Base-by-base conservation (phyloP, 139 green algal species). In the Chlorella sp. region DNA sequence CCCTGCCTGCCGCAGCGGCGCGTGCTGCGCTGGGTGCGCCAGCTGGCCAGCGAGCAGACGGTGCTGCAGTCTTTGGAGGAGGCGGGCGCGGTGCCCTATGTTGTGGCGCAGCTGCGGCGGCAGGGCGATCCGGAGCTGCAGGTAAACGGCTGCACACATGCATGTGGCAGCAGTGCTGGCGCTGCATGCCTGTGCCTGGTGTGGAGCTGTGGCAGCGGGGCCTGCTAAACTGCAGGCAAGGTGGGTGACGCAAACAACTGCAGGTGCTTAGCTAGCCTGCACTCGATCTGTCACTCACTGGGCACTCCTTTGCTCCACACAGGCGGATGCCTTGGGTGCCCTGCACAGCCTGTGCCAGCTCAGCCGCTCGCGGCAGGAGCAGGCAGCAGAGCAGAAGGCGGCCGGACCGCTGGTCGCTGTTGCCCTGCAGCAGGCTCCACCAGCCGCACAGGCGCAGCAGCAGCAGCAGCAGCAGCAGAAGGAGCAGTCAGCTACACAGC, bases 291-390 rank as follows among this genome's bases (percentile, higher is more conserved):
- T n/a, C n/a, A n/a, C n/a, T n/a, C n/a, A n/a, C n/a, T n/a, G n/a
- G n/a, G n/a, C n/a, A n/a, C n/a, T n/a, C n/a, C n/a, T n/a, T n/a
- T n/a, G n/a, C n/a, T n/a, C n/a, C n/a, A n/a, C n/a, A n/a, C n/a
- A n/a, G 84, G 78, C 90, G 44, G 89, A 96, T 79, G 94, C 89
- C 28, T 89, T 97, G 73, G 80, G 89, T 23, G 91, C 94, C 57
- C 86, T 98, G 76, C 91, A 95, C 88, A 93, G 94, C 86, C 88
- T 98, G 55, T 98, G 94, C 88, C 94, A 95, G 84, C 90, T 95
- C 83, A 95, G 94, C 86, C 91, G 91, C 56, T 80, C 70, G 38
- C 84, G 91, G 47, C 92, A 95, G 67, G 93, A 96, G 83, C 82
- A 74, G 13, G 93, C 94, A 4, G 92, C 94, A 0, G 86, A 84